Base-by-base conservation (phyloP, 495 filamentous ascomycete genomes). In the Eremomyces bilateralis region DNA sequence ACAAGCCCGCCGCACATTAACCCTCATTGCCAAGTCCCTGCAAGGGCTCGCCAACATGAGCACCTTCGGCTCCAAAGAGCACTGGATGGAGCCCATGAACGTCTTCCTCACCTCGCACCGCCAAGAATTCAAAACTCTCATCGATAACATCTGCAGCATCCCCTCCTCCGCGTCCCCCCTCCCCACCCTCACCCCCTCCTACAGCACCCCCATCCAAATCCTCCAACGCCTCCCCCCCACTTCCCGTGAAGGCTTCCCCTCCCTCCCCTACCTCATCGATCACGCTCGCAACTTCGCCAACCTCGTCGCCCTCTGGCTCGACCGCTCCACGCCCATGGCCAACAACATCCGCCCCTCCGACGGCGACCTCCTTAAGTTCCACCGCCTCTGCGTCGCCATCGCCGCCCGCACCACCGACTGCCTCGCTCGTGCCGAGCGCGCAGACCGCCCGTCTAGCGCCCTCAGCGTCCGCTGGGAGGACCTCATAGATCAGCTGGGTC, bases 41-140 rank as follows among this genome's bases (percentile, higher is more conserved):
- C 85, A 95, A 57, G 84, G 79, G 12, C 62, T 99, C 25, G 88
- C 85, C 15, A 95, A 94, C 48, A 71, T 94, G 57, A 79, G 79
- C 8, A 82, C 71, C 1, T 94, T 95, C 41, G 90, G 88, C 36
- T 78, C 75, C 46, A 95, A 95, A 52, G 88, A 95, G 52, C 68
- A 74, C 3, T 99, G 85, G 83, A 99, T 99, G 88, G 90, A 91
- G 53, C 81, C 80, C 3, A 95, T 95, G 90, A 99, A 94, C 48
- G 65, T 63, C 8, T 80, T 81, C 43, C 59, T 81, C 36, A 44
- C 47, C 6, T 53, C 60, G n/a, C 62, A 76, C 38, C 57, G 71
- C 5, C 68, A 73, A 36, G 69, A 76, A 16, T 80, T 95, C 57
- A 90, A 82, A 50, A 63, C 72, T 18, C 94, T 85, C 45, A 71